Base-by-base conservation (phyloP, 2,329 filamentous ascomycete genomes). In the Leptographium galeiforme region DNA sequence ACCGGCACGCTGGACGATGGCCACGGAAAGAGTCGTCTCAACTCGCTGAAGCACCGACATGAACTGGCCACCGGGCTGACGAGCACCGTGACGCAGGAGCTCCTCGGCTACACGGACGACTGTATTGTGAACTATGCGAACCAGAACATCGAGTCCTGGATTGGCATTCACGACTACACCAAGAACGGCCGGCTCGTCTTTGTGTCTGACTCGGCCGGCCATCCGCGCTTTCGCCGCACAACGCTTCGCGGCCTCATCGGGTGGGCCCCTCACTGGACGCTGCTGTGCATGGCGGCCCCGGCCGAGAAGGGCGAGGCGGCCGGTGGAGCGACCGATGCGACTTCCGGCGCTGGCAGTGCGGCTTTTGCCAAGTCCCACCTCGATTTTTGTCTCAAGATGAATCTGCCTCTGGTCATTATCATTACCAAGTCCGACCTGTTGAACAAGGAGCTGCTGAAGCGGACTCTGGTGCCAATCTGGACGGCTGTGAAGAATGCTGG, bases 181-280 rank as follows among this genome's bases (percentile, higher is more conserved):
- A 80, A 84, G 56, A 70, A 76, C 55, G 87, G 84, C 3, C 82
- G 90, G 19, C 70, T 98, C 4, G 88, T 93, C 6, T 90, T 96
- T 60, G 73, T 97, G 8, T 88, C 89, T 0, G 93, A 98, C 67
- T 94, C 91, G 47, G 91, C 91, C 16, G 93, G 93, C 0, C 87
- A 95, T 58, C 85, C 90, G 40, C 82, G 89, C 46, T 98, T 93
- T 67, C 80, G 89, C 48, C 83, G 93, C 53, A 97, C 91, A 7
- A 91, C 89, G 2, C 74, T 97, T 52, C 81, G 91, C 56, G 89
- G 90, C 0, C 73, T 98, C n/a, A 78, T 98, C 58, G 93, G 90
- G 47, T 97, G 93, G 90, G 87, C 87, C 40, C 93, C 93, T 10
- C 89, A 97, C 64, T 98, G 93, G 84, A 89, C 87, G 1, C 67